These are phyloP conservation scores for Bjerkandera adusta DNA, from an alignment of 1,284 basidiomycete species.

Conservation along the genomic window DNA sequence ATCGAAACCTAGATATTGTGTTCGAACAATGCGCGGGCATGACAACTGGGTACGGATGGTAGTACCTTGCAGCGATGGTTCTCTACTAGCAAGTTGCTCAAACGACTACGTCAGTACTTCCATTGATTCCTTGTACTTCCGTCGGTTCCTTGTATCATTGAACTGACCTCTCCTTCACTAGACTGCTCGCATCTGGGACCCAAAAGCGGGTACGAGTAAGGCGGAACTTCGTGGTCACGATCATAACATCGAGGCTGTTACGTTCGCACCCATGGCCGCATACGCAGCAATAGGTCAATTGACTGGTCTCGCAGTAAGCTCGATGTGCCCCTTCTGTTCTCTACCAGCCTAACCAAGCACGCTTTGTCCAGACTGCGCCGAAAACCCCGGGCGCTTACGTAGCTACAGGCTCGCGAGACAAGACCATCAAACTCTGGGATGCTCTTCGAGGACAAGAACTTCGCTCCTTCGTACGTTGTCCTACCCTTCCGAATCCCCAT, in stretches of 20 bases:
- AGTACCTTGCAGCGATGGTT: constrained; percentile 75
- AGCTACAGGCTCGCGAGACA: constrained; percentile 85
- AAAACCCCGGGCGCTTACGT: constrained; percentile 61
- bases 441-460: constrained; percentile 72
- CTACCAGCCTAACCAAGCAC: too few relatives aligned
- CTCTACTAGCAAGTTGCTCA: constrained; percentile 75
- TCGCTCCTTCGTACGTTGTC: constrained; percentile 52
- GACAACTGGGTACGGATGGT: constrained; percentile 62
- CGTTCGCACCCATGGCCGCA: constrained; percentile 76
- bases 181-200: constrained; percentile 85
- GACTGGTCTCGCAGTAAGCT: constrained; percentile 64
- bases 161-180: too few relatives aligned
- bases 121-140: constrained; percentile 10
- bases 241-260: constrained; percentile 81
- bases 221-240: constrained; percentile 86
- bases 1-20: constrained; percentile 63
- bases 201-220: constrained; percentile 74
- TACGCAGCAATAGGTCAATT: constrained; percentile 80
- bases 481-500: not conserved
- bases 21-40: constrained; percentile 58
- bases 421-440: constrained; percentile 89
- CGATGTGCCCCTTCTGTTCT: too few relatives aligned
- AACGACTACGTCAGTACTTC: constrained; percentile 78
- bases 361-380: too few relatives aligned
- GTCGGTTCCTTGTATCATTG: too few relatives aligned